A percentile compares a stretch with the other conserved stretches of the same genome.
Conservation (phyloP, 495 filamentous ascomycete species). For the Immersiella caudata region DNA sequence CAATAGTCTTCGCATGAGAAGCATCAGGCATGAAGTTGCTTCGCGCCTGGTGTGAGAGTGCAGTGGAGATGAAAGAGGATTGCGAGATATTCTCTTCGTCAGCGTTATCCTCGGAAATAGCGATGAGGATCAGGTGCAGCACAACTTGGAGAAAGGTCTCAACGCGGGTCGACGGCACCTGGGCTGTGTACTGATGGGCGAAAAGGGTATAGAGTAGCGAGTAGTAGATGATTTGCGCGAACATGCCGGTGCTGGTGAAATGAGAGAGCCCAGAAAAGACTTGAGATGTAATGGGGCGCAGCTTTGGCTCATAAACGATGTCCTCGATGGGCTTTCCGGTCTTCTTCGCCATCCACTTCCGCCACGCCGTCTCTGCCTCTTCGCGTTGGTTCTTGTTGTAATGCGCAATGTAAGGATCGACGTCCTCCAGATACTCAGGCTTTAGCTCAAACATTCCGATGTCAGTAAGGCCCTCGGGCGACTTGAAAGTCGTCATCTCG, state of each 20-base stretch:
- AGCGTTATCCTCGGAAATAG: slow-evolving; percentile 75
- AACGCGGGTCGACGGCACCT: slow-evolving; percentile 75
- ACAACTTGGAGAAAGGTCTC: slow-evolving; percentile 92
- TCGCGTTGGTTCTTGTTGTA: slow-evolving; percentile 97
- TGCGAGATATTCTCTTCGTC: slow-evolving; percentile 54
- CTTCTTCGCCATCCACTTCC: slow-evolving; percentile 82
- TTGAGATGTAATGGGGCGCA: slow-evolving; percentile 75
- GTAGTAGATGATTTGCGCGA: slow-evolving; percentile 89
- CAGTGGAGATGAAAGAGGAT: slow-evolving; percentile 68
- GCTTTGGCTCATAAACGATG: slow-evolving; percentile 89
- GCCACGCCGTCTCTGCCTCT: slow-evolving; percentile 88
- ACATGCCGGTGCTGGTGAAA: slow-evolving; percentile 82
- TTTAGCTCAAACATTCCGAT: slow-evolving; percentile 93
- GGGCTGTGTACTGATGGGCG: slow-evolving; percentile 64
- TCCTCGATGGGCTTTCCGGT: slow-evolving; percentile 79
- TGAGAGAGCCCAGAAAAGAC: slow-evolving; percentile 71
- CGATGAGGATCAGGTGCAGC: slow-evolving; percentile 81
- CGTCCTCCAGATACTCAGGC: slow-evolving; percentile 75
- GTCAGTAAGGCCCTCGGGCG: slow-evolving; percentile 89
- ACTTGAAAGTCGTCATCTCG: slow-evolving; percentile 83
- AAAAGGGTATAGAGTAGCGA: slow-evolving; percentile 76
- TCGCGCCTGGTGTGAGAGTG: slow-evolving; percentile 62
- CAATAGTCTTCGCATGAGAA: slow-evolving; percentile 64
- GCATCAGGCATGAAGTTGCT: slow-evolving; percentile 56
- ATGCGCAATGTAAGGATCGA: slow-evolving; percentile 93